Evolutionary conservation across 441 rosid species (phyloP), one percentile per base, ranked within the genome.

Genomic region (Gossypium armourianum): DNA sequence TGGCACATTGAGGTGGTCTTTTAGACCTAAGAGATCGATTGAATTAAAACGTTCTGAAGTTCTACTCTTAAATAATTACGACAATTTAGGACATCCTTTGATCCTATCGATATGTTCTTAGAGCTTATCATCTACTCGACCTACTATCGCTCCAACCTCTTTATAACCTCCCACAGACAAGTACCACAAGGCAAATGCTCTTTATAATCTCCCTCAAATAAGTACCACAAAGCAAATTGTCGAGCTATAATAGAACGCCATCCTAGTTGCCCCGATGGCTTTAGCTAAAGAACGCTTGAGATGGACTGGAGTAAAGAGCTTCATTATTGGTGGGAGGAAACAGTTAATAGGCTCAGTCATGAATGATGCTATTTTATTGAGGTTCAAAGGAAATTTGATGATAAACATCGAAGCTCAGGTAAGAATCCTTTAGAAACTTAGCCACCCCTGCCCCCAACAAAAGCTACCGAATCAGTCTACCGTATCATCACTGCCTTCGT

Each of bases 371-470:
- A 54, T 54, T 17, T 54, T 47, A 10, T 21, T 26, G 20, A 67
- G 87, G 84, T 79, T 49, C 89, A 82, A 49, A 80, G 71, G 75
- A 83, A 80, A 52, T 36, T 75, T 88, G 74, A 86, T 77, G 83
- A 69, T 69, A 1, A 88, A 85, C 72, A 74, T 84, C 1, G 85
- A 86, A 75, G 85, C 89, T 17, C 89, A 83, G 67, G 73, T 63
- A 28, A 81, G 86, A 75, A 85, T 77, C 78, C 75, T 83, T 0
- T 82, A 81, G 83, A 77, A 72, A 69, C 63, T 68, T 70, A 59
- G 36, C 66, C 2, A 5, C 71, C 43, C 6, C 63, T 3, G 70
- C 72, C 72, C 59, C 4, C 60, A 4, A 72, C 60, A 52, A 84
- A 76, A 58, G 56, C 80, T 20, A 58, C 20, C 61, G 80, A 76